Percentiles rank a stretch among this genome's conserved stretches.
These are phyloP conservation scores for Scheffersomyces parashehatae DNA, from an alignment of 1,139 yeast species.

Conservation along the genomic window DNA sequence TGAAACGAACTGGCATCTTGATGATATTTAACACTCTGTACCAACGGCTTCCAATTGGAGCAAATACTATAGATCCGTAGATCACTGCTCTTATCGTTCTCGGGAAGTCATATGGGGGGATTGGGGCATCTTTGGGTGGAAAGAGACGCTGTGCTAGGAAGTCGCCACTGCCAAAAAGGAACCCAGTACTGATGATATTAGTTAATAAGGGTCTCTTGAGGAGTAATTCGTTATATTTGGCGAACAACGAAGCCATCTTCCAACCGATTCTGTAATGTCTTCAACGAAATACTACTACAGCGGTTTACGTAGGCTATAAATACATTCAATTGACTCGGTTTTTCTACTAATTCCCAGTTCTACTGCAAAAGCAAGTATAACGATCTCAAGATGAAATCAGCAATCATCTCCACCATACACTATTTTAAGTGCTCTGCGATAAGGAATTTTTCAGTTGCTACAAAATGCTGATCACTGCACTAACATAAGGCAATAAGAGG, in stretches of 20 bases:
- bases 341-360: no score
- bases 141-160: conserved; percentile 36
- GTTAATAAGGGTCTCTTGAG: conserved; percentile 34
- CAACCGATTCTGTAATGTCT: no score
- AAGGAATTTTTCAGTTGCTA: no score
- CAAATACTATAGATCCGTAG: conserved; percentile 42
- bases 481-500: no score
- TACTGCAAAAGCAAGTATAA: no score
- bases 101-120: conserved; percentile 23
- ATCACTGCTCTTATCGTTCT: conserved; percentile 36
- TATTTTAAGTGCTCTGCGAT: no score
- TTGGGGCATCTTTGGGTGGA: conserved; percentile 11
- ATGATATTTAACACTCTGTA: conserved; percentile 30
- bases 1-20: conserved; percentile 10
- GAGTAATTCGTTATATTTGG: conserved; percentile 31
- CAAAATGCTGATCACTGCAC: no score
- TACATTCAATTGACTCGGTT: no score
- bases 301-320: no score
- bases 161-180: conserved; percentile 46
- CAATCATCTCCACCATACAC: no score
- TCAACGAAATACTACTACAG: no score
- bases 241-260: conserved; percentile 14
- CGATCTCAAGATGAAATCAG: no score
- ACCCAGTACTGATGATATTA: conserved; percentile 41
- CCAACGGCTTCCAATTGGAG: conserved; percentile 47